A percentile compares a stretch with the other conserved stretches of the same genome.
phyloP scores from a whole-genome alignment of 164 flowering plant genomes.

The Brasenia schreberi region DNA sequence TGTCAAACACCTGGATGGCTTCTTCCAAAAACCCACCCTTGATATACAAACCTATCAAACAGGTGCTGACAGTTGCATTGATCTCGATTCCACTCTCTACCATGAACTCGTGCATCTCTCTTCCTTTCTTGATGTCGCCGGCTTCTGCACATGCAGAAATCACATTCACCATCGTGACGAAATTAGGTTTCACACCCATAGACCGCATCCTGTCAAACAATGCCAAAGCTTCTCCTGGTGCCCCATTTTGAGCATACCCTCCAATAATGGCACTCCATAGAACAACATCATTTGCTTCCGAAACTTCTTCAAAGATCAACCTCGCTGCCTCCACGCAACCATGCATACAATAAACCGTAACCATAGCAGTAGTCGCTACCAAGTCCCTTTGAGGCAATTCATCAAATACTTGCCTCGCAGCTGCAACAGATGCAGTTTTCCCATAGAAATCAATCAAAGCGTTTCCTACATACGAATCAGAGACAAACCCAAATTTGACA shows the following conservation, averaged over 20 bases:
- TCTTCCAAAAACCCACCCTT: constrained; percentile 9
- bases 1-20: constrained; percentile 9
- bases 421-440: constrained; percentile 3
- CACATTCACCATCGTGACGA: constrained; percentile 11
- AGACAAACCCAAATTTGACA: constrained; percentile 7
- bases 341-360: constrained; percentile 8
- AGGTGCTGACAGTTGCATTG: constrained; percentile 9
- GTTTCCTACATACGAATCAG: constrained; percentile 6
- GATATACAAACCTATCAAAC: constrained; percentile 15
- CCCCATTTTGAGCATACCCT: constrained; percentile 14
- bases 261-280: constrained; percentile 14
- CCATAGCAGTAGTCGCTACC: constrained; percentile 7
- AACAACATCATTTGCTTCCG: constrained; percentile 7
- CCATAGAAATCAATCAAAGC: constrained; percentile 9
- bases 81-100: constrained; percentile 7
- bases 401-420: constrained; percentile 11
- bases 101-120: constrained; percentile 7
- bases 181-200: constrained; percentile 10
- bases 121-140: constrained; percentile 8
- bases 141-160: constrained; percentile 13
- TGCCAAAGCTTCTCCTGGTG: constrained; percentile 9
- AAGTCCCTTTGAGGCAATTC: constrained; percentile 15
- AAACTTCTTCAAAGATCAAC: constrained; percentile 8
- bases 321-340: constrained; percentile 11
- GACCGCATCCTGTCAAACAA: constrained; percentile 11